phyloP scores from a whole-genome alignment of 768 basidiomycete genomes.

The Termitomyces sp. region DNA sequence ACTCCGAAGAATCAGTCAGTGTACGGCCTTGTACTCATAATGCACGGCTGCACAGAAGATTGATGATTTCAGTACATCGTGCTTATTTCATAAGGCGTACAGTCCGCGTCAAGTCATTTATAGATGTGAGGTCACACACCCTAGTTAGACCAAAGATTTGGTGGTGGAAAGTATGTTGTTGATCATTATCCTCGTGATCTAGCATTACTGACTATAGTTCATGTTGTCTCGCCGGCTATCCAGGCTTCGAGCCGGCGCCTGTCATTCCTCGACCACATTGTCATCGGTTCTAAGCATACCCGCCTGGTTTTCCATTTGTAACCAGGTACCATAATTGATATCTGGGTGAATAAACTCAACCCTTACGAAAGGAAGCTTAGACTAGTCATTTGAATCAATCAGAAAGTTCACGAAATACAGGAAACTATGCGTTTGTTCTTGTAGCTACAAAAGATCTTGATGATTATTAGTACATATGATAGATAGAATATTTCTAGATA shows the following conservation, averaged over 20 bases:
- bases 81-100: not conserved
- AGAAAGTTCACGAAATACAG: not conserved
- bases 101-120: not conserved
- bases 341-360: not conserved
- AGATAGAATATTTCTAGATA: conserved; percentile 10
- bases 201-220: not conserved
- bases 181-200: not conserved
- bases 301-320: not conserved
- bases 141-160: not conserved
- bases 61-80: not conserved
- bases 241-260: not conserved
- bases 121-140: not conserved
- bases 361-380: not conserved
- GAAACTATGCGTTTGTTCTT: not conserved
- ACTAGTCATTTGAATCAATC: not conserved
- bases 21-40: too few relatives aligned
- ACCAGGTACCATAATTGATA: not conserved
- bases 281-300: not conserved
- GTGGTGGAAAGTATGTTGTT: not conserved
- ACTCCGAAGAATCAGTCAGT: too few relatives aligned
- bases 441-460: conserved; percentile 7
- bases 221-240: not conserved
- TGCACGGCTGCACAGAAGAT: not conserved
- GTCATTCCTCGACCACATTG: not conserved
- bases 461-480: conserved; percentile 7